Evolutionary conservation across 2,329 filamentous ascomycete genomes (phyloP), one percentile per base, ranked within the genome.

Genomic region (Calonectria henricotiae): DNA sequence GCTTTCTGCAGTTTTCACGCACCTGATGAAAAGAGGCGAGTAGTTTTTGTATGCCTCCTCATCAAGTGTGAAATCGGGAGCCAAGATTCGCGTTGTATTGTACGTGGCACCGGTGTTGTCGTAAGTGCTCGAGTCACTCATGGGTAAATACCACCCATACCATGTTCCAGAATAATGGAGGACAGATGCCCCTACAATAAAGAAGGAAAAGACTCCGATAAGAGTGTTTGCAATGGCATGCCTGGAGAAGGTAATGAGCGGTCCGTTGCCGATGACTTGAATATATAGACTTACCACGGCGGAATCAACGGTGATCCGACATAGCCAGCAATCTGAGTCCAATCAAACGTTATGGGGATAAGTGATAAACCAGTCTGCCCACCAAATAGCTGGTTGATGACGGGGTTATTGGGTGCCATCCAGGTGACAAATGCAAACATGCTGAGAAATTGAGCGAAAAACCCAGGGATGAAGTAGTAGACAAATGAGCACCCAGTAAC

Each of bases 341-440:
- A 94, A 83, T 94, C 92, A 77, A 94, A 93, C 0, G 92, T 94
- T 37, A 94, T 89, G 1, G 92, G 92, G 7, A 94, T 82, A 32
- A 94, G 77, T 0, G 90, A 92, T 4, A 94, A 73, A 0, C 93
- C 92, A 0, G 90, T 92, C 60, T 85, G 86, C 1, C 91, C 91
- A 2, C 93, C 93, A 74, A 94, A 94, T 1, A 94, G 77, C 78
- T 94, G 92, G 73, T 94, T 95, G 44, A 94, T 81, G 11, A 93
- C 82, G 0, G 89, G 85, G 69, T 89, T 93, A 61, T 93, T 85
- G 0, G 93, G 93, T 1, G 88, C 89, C 67, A 94, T 88, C 91
- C 92, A 94, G 0, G 92, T 94, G 12, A 89, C 85, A 77, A 93
- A 92, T 8, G 92, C 91, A 75, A 94, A 93, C 9, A 91, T 87